phyloP scores from a whole-genome alignment of 2,329 filamentous ascomycete genomes.

The Tolypocladium inflatum region DNA sequence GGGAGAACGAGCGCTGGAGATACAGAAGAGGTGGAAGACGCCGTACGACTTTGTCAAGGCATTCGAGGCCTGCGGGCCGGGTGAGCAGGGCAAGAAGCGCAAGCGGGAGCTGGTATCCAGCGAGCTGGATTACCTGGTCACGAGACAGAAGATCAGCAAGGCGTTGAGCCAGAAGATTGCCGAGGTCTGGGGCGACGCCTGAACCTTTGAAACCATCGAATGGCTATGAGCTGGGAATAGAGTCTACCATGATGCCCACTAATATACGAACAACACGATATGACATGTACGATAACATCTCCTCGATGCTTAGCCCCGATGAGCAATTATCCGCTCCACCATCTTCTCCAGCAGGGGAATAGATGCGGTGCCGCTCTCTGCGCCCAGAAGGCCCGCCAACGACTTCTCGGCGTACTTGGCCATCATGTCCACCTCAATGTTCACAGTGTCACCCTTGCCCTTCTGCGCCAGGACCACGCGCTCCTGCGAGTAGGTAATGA shows the following conservation, averaged over 20 bases:
- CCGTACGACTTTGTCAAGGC: slow-evolving; percentile 63
- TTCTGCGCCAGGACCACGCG: slow-evolving; percentile 77
- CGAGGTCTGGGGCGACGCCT: slow-evolving; percentile 57
- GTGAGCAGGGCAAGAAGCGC: slow-evolving; percentile 41
- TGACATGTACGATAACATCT: not conserved
- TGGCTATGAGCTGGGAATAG: slow-evolving; percentile 1
- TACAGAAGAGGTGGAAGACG: slow-evolving; percentile 70
- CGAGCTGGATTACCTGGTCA: slow-evolving; percentile 48
- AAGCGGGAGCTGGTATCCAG: slow-evolving; percentile 51
- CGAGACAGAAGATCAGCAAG: slow-evolving; percentile 59
- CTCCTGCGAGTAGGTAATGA: slow-evolving; percentile 94
- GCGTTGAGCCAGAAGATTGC: slow-evolving; percentile 59
- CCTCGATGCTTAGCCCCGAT: slow-evolving; percentile 25
- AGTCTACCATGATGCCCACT: slow-evolving; percentile 11
- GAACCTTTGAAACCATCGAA: slow-evolving; percentile 7
- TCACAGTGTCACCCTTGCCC: slow-evolving; percentile 70
- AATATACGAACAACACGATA: not conserved
- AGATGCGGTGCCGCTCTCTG: slow-evolving; percentile 38
- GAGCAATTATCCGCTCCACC: slow-evolving; percentile 65
- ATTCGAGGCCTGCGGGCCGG: slow-evolving; percentile 45
- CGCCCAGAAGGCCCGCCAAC: slow-evolving; percentile 59
- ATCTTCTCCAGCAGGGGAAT: slow-evolving; percentile 59
- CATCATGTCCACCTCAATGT: slow-evolving; percentile 87
- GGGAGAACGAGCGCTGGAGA: slow-evolving; percentile 69
- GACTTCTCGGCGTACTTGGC: slow-evolving; percentile 87